Base-by-base conservation (phyloP, 331 rosid genomes). In the Malus hybrid region DNA sequence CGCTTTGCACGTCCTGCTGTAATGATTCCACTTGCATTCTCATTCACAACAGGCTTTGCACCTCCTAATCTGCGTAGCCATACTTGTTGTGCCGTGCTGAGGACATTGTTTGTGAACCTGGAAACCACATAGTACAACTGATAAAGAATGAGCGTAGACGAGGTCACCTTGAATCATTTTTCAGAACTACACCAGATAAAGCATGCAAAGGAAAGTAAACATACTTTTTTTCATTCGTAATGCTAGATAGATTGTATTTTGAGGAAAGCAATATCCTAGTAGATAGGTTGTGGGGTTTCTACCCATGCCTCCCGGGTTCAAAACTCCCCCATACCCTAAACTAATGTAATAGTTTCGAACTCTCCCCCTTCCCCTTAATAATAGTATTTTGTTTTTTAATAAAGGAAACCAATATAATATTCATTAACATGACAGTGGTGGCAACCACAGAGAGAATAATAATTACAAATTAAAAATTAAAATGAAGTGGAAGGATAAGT, bases 21-120 rank as follows among this genome's bases (percentile, higher is more conserved):
- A 75, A 94, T 94, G 80, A 94, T 94, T 80, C 93, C 97, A 81
- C 89, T 68, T 33, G 91, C 97, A 85, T 89, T 86, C 76, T 92
- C 96, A 75, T 52, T 78, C 50, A 92, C 87, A 72, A 48, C 89
- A 71, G 97, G 99, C 77, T 89, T 92, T 63, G 99, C 99, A 73
- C 98, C 98, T 72, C 98, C 98, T 77, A 90, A 80, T 82, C 87
- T 88, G 73, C 98, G 97, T 74, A 94, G 75, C 99, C 99, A 94
- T 82, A 94, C 88, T 86, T 94, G 99, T 85, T 94, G 97, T 70
- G 97, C 97, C 15, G 99, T 94, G 90, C 97, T 94, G 71, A 94
- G 93, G 72, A 94, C 86, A 68, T 94, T 94, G 85, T 94, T 94
- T 67, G 89, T 87, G 79, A 94, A 90, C 99, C 99, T 94, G 61